phyloP scores from a whole-genome alignment of 2,329 filamentous ascomycete genomes.

The Reticulascus tulasneorum region DNA sequence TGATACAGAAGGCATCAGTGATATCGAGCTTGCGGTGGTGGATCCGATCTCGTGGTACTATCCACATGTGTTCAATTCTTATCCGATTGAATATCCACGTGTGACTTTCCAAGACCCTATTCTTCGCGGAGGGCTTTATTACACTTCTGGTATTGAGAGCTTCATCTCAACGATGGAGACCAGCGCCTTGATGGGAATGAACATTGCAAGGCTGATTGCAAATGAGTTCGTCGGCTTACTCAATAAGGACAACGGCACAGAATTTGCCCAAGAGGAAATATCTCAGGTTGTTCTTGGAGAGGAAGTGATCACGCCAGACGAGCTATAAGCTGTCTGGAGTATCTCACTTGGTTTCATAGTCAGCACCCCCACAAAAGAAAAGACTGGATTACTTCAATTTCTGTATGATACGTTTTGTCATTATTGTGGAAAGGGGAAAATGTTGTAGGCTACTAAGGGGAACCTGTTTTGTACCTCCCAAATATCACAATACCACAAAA shows the following conservation, averaged over 20 bases:
- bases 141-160: slow-evolving; percentile 75
- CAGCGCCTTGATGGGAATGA: slow-evolving; percentile 84
- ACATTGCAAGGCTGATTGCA: slow-evolving; percentile 68
- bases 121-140: slow-evolving; percentile 64
- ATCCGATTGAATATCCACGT: slow-evolving; percentile 79
- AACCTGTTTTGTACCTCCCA: too few species aligned
- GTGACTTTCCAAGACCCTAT: slow-evolving; percentile 81
- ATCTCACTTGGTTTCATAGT: not conserved
- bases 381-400: too few species aligned
- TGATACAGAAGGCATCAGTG: slow-evolving; percentile 22
- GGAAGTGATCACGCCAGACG: slow-evolving; percentile 11
- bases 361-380: too few species aligned
- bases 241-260: slow-evolving; percentile 3
- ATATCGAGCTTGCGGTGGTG: slow-evolving; percentile 24
- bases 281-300: slow-evolving; percentile 13
- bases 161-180: slow-evolving; percentile 99
- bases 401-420: too few species aligned
- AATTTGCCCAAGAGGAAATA: slow-evolving; percentile 9
- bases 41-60: slow-evolving; percentile 69
- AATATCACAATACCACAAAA: too few species aligned
- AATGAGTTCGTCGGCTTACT: slow-evolving; percentile 46
- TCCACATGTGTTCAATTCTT: slow-evolving; percentile 75
- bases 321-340: slow-evolving; percentile 9
- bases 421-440: too few species aligned
- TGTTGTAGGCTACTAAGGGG: too few species aligned